These are phyloP conservation scores for Poa annua DNA, from an alignment of 176 grass and related monocot species.

Conservation along the genomic window DNA sequence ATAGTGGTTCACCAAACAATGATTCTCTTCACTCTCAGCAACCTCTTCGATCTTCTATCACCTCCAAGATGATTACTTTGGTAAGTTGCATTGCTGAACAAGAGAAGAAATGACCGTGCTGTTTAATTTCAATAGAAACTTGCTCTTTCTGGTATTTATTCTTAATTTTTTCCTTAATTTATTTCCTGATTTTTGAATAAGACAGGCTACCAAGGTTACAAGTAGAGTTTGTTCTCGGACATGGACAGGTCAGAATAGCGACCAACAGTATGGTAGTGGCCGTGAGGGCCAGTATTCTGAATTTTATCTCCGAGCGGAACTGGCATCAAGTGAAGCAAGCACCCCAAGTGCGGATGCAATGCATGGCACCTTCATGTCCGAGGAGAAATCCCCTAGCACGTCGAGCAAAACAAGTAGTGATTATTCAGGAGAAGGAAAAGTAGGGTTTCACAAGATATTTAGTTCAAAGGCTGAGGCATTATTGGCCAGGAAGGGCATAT, in stretches of 20 bases:
- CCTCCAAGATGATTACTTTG: constrained; percentile 78
- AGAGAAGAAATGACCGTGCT: constrained; percentile 12
- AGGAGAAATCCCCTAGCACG: constrained; percentile 40
- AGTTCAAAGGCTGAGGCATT: constrained; percentile 70
- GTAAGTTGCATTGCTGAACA: constrained; percentile 48
- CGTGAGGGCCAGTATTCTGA: constrained; percentile 46
- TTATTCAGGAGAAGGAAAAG: constrained; percentile 58
- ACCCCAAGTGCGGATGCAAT: constrained; percentile 24
- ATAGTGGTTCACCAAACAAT: constrained; percentile 27
- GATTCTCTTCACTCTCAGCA: constrained; percentile 41
- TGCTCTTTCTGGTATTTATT: constrained; percentile 28
- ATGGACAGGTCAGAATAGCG: constrained; percentile 31
- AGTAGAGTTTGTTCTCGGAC: constrained; percentile 68
- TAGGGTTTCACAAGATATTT: constrained; percentile 63
- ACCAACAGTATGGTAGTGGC: constrained; percentile 29
- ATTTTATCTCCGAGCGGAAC: constrained; percentile 51
- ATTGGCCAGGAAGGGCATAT: constrained; percentile 59
- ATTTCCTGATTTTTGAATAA: constrained; percentile 49
- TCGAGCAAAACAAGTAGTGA: constrained; percentile 54
- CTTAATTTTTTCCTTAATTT: constrained; percentile 45
- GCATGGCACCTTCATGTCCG: constrained; percentile 22
- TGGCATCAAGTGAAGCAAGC: constrained; percentile 51
- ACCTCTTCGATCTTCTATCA: constrained; percentile 59
- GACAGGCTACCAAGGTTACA: constrained; percentile 87
- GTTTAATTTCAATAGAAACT: constrained; percentile 11